phyloP scores from a whole-genome alignment of 495 filamentous ascomycete species.

The Schizothecium vesticola region DNA sequence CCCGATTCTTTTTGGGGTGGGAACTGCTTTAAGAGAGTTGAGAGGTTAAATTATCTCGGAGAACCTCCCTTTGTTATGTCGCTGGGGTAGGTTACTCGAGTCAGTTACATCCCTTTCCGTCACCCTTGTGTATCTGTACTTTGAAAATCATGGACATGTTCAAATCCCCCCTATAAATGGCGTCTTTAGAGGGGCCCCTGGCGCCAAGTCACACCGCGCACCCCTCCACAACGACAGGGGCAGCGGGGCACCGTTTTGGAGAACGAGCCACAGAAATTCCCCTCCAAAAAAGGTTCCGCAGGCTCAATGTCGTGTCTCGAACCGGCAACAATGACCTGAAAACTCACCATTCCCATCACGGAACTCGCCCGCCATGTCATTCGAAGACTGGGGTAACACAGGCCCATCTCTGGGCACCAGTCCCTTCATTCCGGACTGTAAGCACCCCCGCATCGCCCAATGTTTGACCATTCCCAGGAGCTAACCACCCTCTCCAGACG shows the following conservation, averaged over 20 bases:
- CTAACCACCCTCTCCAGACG: conserved; percentile 28
- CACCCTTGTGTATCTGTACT: not conserved
- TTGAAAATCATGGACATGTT: not conserved
- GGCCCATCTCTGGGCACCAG: not conserved
- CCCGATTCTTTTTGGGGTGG: not conserved
- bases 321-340: not conserved
- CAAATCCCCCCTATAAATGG: not conserved
- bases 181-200: not conserved
- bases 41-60: not conserved
- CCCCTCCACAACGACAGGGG: not conserved
- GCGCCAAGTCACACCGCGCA: not conserved
- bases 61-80: no score
- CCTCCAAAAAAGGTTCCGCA: not conserved
- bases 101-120: no score
- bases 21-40: not conserved
- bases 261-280: not conserved
- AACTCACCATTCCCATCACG: not conserved
- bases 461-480: not conserved
- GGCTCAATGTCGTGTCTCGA: not conserved
- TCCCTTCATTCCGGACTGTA: not conserved
- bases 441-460: not conserved
- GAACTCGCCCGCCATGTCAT: conserved; percentile 8
- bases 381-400: not conserved
- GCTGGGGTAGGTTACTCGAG: no score
- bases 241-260: conserved; percentile 3